phyloP scores from a whole-genome alignment of 306 rosid species.

The Calophaca sinica region DNA sequence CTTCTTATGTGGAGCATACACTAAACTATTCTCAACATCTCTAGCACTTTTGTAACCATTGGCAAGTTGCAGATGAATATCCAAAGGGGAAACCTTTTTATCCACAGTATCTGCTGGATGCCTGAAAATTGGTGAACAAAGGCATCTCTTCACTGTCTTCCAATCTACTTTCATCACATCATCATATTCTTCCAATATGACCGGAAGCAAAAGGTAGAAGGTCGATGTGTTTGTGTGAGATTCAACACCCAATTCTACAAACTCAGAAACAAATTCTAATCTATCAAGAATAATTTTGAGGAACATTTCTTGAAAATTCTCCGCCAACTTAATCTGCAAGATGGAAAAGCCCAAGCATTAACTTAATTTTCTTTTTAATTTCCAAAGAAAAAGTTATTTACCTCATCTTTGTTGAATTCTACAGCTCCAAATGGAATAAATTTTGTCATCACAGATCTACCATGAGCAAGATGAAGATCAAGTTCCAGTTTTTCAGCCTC shows the following conservation, averaged over 20 bases:
- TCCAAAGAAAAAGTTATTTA: conserved; percentile 42
- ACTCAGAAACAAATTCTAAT: conserved; percentile 65
- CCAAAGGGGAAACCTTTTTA: conserved; percentile 38
- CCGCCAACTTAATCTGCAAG: conserved; percentile 79
- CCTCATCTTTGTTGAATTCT: conserved; percentile 77
- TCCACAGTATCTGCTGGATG: conserved; percentile 46
- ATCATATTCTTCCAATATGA: conserved; percentile 53
- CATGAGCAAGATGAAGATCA: conserved; percentile 88
- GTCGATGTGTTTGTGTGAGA: conserved; percentile 54
- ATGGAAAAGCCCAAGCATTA: conserved; percentile 32
- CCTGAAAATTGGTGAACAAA: conserved; percentile 81
- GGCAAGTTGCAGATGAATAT: conserved; percentile 64
- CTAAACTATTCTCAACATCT: conserved; percentile 79
- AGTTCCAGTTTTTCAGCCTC: conserved; percentile 87
- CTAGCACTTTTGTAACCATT: conserved; percentile 63
- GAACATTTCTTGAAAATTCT: conserved; percentile 91
- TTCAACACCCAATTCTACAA: conserved; percentile 64
- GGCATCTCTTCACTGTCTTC: conserved; percentile 72
- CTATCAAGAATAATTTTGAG: conserved; percentile 90
- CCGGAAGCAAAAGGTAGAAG: conserved; percentile 91
- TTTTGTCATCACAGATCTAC: conserved; percentile 80
- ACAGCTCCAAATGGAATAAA: conserved; percentile 71
- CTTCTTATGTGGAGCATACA: conserved; percentile 67
- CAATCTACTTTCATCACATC: conserved; percentile 70
- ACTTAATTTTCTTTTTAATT: background rate